Conservation (phyloP, 2,329 filamentous ascomycete species). For the Neonectria faginata region DNA sequence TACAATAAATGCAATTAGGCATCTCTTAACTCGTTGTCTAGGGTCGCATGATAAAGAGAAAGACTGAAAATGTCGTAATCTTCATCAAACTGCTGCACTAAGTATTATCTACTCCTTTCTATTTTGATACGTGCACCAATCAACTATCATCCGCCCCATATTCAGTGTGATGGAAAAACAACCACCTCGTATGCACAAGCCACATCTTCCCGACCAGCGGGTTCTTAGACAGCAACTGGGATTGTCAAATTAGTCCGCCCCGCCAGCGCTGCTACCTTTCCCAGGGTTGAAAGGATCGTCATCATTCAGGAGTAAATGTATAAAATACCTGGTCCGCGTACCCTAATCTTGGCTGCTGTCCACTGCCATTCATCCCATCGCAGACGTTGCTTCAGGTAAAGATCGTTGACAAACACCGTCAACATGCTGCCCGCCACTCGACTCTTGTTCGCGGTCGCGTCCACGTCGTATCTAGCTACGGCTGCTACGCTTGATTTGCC, state of each 20-base stretch:
- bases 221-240: not conserved
- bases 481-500: constrained; percentile 29
- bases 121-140: not conserved
- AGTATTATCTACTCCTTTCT: not conserved
- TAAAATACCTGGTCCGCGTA: not conserved
- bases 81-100: not conserved
- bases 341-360: not conserved
- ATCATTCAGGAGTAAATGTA: not conserved
- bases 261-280: constrained; percentile 5
- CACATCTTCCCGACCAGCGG: not conserved
- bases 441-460: constrained; percentile 3
- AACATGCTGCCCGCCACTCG: constrained; percentile 7
- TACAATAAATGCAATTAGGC: too few species aligned
- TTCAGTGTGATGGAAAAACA: not conserved
- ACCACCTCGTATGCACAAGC: constrained; percentile 15
- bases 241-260: constrained; percentile 4
- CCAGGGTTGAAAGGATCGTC: not conserved
- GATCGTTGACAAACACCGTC: not conserved
- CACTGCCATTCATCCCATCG: not conserved
- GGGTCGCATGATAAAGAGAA: too few species aligned
- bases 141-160: not conserved
- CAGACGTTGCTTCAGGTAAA: not conserved
- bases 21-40: too few species aligned
- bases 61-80: not conserved
- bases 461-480: constrained; percentile 5